Conservation (phyloP, 306 rosid species). For the Hippophae tibetana region DNA sequence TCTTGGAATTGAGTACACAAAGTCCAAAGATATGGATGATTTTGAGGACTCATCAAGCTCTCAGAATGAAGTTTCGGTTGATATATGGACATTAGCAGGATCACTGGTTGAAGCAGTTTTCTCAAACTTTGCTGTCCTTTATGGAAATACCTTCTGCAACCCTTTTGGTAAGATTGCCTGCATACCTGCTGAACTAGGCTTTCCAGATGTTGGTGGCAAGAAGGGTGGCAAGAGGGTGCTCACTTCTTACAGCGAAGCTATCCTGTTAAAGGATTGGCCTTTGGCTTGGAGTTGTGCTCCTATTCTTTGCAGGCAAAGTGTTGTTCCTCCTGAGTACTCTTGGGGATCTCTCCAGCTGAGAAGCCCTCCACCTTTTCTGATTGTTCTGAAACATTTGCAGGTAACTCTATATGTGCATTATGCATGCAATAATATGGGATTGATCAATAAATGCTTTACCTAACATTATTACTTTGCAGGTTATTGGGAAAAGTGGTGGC, state of each 20-base stretch:
- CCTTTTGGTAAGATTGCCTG: constrained; percentile 71
- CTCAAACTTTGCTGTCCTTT: constrained; percentile 78
- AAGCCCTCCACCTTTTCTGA: constrained; percentile 78
- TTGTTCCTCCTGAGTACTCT: constrained; percentile 79
- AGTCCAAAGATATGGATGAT: constrained; percentile 58
- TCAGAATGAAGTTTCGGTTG: constrained; percentile 57
- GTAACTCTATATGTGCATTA: constrained; percentile 27
- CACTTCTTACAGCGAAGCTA: constrained; percentile 73
- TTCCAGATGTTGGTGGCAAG: constrained; percentile 55
- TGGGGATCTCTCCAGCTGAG: constrained; percentile 82
- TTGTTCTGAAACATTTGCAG: constrained; percentile 80
- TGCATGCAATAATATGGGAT: constrained; percentile 13
- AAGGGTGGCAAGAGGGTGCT: constrained; percentile 79
- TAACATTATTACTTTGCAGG: constrained; percentile 36
- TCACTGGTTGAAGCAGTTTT: constrained; percentile 74
- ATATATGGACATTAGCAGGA: constrained; percentile 84
- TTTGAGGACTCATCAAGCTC: constrained; percentile 48
- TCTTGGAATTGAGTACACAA: constrained; percentile 74
- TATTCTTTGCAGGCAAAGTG: constrained; percentile 57
- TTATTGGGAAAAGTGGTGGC: constrained; percentile 78
- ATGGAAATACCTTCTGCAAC: constrained; percentile 79
- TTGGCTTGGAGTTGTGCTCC: constrained; percentile 95
- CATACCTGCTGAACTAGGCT: constrained; percentile 86
- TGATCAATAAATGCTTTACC: constrained; percentile 13
- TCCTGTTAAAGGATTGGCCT: constrained; percentile 84